Percentiles rank a stretch among this genome's conserved stretches.
These are phyloP conservation scores for Tarenaya hassleriana DNA, from an alignment of 345 rosid genomes.

Conservation along the genomic window DNA sequence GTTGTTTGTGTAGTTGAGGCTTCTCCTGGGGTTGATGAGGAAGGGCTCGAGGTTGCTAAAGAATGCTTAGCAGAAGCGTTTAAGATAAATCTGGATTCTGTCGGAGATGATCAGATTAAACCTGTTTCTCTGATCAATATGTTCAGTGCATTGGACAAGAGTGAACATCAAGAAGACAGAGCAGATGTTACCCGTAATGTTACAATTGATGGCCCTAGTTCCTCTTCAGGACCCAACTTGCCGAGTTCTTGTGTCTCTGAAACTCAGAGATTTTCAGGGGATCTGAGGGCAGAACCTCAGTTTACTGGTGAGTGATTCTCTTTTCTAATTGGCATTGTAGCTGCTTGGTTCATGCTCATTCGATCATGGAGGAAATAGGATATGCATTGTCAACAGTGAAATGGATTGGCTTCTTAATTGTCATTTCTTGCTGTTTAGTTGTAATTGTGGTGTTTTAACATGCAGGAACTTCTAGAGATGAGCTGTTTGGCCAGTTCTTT, in stretches of 20 bases:
- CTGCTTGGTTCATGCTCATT: constrained; percentile 2
- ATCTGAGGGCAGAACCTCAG: constrained; percentile 15
- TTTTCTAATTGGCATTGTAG: background rate
- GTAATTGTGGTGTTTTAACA: constrained; percentile 1
- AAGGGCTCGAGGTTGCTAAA: constrained; percentile 75
- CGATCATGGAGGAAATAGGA: background rate
- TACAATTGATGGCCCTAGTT: constrained; percentile 32
- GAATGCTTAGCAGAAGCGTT: constrained; percentile 68
- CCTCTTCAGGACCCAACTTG: constrained; percentile 27
- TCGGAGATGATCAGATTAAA: constrained; percentile 22
- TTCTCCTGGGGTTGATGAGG: constrained; percentile 60
- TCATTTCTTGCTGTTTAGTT: background rate
- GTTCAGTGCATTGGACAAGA: constrained; percentile 42
- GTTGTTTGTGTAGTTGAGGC: constrained; percentile 47
- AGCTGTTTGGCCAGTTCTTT: constrained; percentile 68
- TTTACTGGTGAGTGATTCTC: constrained; percentile 19
- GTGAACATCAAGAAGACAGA: constrained; percentile 10
- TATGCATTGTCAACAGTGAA: background rate
- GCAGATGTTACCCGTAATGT: constrained; percentile 18
- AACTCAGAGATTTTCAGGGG: constrained; percentile 20
- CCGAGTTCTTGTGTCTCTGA: constrained; percentile 23
- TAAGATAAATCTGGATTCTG: constrained; percentile 31
- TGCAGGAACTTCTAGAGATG: constrained; percentile 68
- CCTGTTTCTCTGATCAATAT: constrained; percentile 48
- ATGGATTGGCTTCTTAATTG: background rate